Evolutionary conservation across 768 basidiomycete genomes (phyloP).

Genomic region (Mycena latifolia): DNA sequence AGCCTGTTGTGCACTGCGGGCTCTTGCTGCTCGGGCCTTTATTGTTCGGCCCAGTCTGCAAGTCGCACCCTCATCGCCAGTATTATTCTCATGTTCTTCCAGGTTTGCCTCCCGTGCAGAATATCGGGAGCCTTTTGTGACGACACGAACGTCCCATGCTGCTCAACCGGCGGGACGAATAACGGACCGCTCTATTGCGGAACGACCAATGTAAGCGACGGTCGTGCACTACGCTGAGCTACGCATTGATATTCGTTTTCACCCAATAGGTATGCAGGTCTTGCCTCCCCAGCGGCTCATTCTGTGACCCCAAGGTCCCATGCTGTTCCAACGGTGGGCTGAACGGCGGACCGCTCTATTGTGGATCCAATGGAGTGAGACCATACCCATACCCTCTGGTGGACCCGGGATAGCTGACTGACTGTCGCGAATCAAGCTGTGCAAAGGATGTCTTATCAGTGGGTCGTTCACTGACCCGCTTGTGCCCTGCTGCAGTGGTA

Average conservation of each 20-base stretch:
- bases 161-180: conserved; percentile 15
- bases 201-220: neutral
- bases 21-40: conserved; percentile 16
- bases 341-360: neutral
- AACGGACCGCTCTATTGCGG: conserved; percentile 18
- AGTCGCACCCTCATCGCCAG: conserved; percentile 1
- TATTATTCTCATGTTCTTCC: neutral
- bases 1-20: conserved; percentile 16
- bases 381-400: neutral
- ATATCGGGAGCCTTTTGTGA: neutral
- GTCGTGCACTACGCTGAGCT: neutral
- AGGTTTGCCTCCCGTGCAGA: conserved; percentile 9
- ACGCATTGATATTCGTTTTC: neutral
- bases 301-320: neutral
- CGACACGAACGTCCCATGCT: conserved; percentile 11
- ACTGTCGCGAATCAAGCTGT: conserved; percentile 4
- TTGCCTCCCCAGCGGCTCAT: neutral
- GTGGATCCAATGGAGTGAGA: neutral
- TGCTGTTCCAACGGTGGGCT: neutral
- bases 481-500: conserved; percentile 20
- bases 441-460: conserved; percentile 4
- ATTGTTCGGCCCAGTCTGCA: conserved; percentile 5
- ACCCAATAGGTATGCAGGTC: neutral
- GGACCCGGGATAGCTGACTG: neutral
- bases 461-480: conserved; percentile 1